Base-by-base conservation (phyloP, 371 early-diverging fungal genomes). In the Parasitella parasitica region DNA sequence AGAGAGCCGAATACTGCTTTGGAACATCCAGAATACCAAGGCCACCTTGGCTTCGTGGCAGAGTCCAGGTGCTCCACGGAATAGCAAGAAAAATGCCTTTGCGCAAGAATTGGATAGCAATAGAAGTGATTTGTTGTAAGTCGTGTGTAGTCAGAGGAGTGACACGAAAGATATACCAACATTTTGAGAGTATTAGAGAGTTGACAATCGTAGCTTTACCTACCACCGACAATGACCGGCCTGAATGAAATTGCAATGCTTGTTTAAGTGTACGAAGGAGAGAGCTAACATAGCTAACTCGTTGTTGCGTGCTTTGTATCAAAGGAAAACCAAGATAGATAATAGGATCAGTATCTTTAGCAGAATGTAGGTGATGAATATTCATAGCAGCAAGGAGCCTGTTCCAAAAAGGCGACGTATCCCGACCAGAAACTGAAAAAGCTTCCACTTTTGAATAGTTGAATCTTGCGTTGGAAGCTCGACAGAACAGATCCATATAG, bases 381-480 rank as follows among this genome's bases (percentile, higher is more conserved):
- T 30, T 7, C 11, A 43, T 32, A 4, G 15, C 8, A 16, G 26
- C 1, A 3, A 53, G 18, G 0, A 32, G 15, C 6, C 18, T 12
- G n/a, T 60, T 24, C 54, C 41, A 51, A 8, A 36, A 13, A 16
- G 32, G 7, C 55, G 54, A 61, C 11, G 27, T 24, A 3, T 34
- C 41, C 1, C 30, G 1, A 20, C 65, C 65, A 15, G 64, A 58
- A 3, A 64, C n/a, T 6, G 54, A 58, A 28, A 59, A 26, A 0
- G 59, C 46, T 24, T 49, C 51, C 0, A 46, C 39, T 41, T 64
- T 64, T 2, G 49, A 7, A 16, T 37, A 26, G 12, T 64, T 64
- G 13, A 64, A 38, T 16, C 37, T 58, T 5, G 59, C 54, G 54
- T 64, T 64, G 4, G 58, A 64, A 6, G 56, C 56, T 3, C 15